Conservation (phyloP, 2,329 filamentous ascomycete species). For the Xylaria sp. region DNA sequence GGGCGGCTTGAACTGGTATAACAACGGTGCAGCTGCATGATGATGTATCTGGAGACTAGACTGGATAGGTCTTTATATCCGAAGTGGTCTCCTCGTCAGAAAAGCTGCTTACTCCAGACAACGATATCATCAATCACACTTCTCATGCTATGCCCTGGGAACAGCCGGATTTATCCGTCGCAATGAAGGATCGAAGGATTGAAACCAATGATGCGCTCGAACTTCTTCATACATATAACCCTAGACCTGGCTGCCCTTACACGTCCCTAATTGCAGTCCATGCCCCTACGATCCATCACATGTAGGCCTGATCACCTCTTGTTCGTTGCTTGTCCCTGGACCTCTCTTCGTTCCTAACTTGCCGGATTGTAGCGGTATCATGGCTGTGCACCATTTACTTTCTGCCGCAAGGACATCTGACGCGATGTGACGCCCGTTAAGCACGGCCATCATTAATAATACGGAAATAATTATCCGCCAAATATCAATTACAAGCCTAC, state of each 20-base stretch:
- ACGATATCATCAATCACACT: neutral
- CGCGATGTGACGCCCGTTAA: slow-evolving; percentile 2
- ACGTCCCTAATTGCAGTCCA: neutral
- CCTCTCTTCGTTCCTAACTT: neutral
- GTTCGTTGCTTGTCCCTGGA: neutral
- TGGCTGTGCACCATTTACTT: neutral
- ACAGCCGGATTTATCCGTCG: neutral
- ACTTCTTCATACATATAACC: neutral
- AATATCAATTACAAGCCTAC: slow-evolving; percentile 7
- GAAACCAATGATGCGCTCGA: neutral
- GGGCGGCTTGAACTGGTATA: neutral
- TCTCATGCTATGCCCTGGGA: neutral
- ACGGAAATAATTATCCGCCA: neutral
- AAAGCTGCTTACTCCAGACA: neutral
- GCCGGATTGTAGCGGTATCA: neutral
- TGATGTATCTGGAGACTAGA: neutral
- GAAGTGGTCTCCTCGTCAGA: neutral
- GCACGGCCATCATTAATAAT: neutral
- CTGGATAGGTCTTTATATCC: neutral
- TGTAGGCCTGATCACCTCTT: neutral
- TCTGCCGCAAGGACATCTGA: neutral
- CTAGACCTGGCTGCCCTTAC: neutral
- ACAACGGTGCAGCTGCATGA: neutral
- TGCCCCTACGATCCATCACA: neutral
- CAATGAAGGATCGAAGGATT: neutral